A percentile compares a stretch with the other conserved stretches of the same genome.
Evolutionary conservation across 805 yeast species (phyloP).

Genomic region (Teunomyces cretensis): DNA sequence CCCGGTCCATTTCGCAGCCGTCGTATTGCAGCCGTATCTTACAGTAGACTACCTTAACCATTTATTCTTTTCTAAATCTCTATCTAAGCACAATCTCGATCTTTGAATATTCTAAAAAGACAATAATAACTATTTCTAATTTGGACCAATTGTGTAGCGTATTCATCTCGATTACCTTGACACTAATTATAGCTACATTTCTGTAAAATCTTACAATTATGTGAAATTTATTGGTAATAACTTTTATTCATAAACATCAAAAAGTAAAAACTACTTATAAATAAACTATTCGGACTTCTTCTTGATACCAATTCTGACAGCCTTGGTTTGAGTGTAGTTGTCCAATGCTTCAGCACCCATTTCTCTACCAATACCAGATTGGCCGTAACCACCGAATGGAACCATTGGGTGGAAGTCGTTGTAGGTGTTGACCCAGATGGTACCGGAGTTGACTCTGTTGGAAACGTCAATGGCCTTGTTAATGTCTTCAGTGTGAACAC

Average conservation of each 20-base stretch:
- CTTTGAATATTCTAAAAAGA: too few species aligned
- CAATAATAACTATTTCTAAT: too few species aligned
- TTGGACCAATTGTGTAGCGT: too few species aligned
- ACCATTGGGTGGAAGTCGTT: conserved; percentile 84
- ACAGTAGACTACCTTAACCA: too few species aligned
- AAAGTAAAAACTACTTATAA: background rate
- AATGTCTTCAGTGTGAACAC: conserved; percentile 77
- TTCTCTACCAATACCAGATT: conserved; percentile 93
- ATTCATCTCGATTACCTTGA: too few species aligned
- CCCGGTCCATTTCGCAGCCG: background rate
- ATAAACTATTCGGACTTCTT: conserved; percentile 8
- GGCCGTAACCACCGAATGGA: conserved; percentile 92
- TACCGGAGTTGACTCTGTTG: conserved; percentile 77
- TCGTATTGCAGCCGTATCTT: background rate
- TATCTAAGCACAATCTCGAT: too few species aligned
- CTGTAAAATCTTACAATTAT: background rate
- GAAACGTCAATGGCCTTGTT: conserved; percentile 76
- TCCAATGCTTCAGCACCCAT: conserved; percentile 86
- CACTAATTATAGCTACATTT: background rate
- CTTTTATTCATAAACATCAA: background rate
- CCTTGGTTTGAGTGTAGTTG: conserved; percentile 81
- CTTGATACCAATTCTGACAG: conserved; percentile 59
- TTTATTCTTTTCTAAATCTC: too few species aligned
- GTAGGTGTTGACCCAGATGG: conserved; percentile 88
- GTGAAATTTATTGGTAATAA: background rate